phyloP scores from a whole-genome alignment of 2,329 filamentous ascomycete species.

The Hymenoscyphus occultus region DNA sequence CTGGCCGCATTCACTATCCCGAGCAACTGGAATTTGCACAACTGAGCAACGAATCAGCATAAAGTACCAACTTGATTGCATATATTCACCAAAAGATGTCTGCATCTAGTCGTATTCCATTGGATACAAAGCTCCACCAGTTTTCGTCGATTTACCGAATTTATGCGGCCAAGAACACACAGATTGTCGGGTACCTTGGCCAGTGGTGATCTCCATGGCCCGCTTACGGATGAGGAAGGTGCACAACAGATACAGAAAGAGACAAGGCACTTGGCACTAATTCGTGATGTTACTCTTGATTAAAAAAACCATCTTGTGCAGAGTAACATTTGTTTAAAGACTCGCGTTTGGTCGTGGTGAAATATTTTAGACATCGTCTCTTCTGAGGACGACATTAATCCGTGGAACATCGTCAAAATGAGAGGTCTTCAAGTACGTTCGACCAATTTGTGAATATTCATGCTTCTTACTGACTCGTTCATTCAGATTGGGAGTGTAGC shows the following conservation, averaged over 20 bases:
- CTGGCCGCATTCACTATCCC: not conserved
- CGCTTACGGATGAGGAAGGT: not conserved
- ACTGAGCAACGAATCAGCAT: not conserved
- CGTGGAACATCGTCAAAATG: not conserved
- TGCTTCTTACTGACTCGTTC: not conserved
- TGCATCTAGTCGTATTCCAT: not conserved
- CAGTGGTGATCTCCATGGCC: not conserved
- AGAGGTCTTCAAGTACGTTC: not conserved
- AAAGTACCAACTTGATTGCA: not conserved
- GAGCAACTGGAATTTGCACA: not conserved
- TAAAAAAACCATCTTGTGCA: constrained; percentile 2
- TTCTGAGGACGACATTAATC: not conserved
- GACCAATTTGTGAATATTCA: not conserved
- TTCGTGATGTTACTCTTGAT: not conserved
- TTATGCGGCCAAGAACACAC: not conserved
- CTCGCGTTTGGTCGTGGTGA: not conserved
- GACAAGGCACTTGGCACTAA: constrained; percentile 7
- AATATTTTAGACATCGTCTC: not conserved
- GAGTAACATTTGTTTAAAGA: not conserved
- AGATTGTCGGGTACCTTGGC: not conserved
- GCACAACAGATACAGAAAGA: constrained; percentile 5
- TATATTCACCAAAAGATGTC: not conserved
- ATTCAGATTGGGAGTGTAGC: not conserved
- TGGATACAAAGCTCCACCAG: not conserved
- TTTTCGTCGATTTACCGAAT: not conserved